Conservation (phyloP, 192 early-diverging fungal genomes). For the Pilaira anomala region DNA sequence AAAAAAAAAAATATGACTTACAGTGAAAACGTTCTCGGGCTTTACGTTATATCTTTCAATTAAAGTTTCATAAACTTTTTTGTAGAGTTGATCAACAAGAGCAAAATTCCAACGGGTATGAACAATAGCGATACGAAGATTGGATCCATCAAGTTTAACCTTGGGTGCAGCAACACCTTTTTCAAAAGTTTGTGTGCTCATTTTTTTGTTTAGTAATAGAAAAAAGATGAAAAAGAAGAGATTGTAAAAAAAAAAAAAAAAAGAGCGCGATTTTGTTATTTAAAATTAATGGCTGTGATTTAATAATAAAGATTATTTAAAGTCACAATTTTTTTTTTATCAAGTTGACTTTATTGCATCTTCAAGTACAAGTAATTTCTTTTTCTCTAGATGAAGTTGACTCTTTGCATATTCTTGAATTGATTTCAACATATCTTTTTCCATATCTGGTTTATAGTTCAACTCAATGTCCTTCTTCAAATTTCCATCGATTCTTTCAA, state of each 20-base stretch:
- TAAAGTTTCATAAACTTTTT: constrained; percentile 68
- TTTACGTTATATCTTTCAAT: constrained; percentile 60
- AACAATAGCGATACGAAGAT: constrained; percentile 72
- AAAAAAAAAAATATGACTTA: constrained; percentile 17
- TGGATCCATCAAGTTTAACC: constrained; percentile 58
- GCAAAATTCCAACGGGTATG: constrained; percentile 93
- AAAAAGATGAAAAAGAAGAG: not conserved
- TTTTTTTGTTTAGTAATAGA: no score
- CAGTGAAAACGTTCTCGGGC: constrained; percentile 69
- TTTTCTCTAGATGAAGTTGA: constrained; percentile 23
- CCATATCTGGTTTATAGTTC: constrained; percentile 2
- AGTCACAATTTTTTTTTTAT: no score
- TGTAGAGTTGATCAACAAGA: constrained; percentile 82
- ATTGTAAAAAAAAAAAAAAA: not conserved
- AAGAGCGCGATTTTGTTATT: not conserved
- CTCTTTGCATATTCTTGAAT: constrained; percentile 25
- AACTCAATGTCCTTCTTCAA: constrained; percentile 19
- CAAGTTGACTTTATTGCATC: not conserved
- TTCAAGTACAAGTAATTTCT: constrained; percentile 11
- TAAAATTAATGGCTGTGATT: no score
- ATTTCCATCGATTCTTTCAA: constrained; percentile 22
- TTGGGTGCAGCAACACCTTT: constrained; percentile 67
- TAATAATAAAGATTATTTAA: no score
- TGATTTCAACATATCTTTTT: constrained; percentile 14
- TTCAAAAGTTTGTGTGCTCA: constrained; percentile 48